phyloP scores from a whole-genome alignment of 805 yeast species.

The Saturnispora sekii region DNA sequence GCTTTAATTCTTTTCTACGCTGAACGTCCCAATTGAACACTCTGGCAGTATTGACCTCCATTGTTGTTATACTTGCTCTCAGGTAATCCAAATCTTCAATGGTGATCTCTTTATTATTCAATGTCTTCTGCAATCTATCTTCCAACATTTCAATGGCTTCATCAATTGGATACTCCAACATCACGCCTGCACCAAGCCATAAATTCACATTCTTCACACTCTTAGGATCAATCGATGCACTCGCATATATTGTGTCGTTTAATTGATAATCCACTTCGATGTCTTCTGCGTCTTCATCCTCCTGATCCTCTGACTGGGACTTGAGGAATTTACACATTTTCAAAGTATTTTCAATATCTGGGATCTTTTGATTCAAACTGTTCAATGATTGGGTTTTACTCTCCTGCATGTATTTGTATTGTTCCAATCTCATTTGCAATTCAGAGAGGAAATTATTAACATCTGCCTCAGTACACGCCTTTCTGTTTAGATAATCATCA shows the following conservation, averaged over 20 bases:
- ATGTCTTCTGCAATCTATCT: slow-evolving; percentile 54
- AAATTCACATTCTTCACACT: slow-evolving; percentile 54
- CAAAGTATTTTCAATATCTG: slow-evolving; percentile 85
- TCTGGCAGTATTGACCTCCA: slow-evolving; percentile 96
- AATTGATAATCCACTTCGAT: slow-evolving; percentile 66
- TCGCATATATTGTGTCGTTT: slow-evolving; percentile 85
- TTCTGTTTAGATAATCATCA: slow-evolving; percentile 53
- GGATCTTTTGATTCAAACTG: slow-evolving; percentile 61
- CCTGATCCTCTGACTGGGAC: slow-evolving; percentile 31
- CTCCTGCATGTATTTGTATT: slow-evolving; percentile 79
- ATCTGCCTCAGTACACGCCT: slow-evolving; percentile 26
- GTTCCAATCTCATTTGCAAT: slow-evolving; percentile 82
- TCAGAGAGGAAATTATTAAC: slow-evolving; percentile 45
- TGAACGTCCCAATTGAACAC: slow-evolving; percentile 84
- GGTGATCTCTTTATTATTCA: slow-evolving; percentile 47
- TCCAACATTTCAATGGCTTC: slow-evolving; percentile 73
- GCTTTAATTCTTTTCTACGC: slow-evolving; percentile 45
- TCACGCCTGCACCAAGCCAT: slow-evolving; percentile 98
- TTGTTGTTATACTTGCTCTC: slow-evolving; percentile 86
- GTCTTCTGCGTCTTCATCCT: slow-evolving; percentile 29
- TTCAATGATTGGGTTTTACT: slow-evolving; percentile 39
- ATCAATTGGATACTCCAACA: slow-evolving; percentile 86
- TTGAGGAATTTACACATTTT: slow-evolving; percentile 58
- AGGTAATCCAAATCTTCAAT: slow-evolving; percentile 79
- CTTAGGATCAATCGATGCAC: slow-evolving; percentile 59